phyloP scores from a whole-genome alignment of 2,329 filamentous ascomycete species.

The Fusarium chaquense region DNA sequence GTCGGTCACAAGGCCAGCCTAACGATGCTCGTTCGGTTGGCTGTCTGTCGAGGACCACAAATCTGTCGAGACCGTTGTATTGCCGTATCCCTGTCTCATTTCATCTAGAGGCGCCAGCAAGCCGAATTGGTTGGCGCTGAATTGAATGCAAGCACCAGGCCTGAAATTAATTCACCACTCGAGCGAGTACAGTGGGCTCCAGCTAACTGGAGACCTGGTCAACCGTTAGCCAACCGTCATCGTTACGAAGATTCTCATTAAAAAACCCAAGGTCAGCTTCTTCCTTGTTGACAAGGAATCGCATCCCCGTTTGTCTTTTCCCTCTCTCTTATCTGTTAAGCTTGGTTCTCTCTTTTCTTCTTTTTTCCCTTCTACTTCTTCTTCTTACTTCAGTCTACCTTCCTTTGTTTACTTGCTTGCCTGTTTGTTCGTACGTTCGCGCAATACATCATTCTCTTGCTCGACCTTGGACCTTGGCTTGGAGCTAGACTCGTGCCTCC shows the following conservation, averaged over 20 bases:
- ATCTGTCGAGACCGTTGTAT: slow-evolving; percentile 36
- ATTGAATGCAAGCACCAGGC: slow-evolving; percentile 38
- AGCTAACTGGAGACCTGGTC: background rate
- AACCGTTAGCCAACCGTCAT: background rate
- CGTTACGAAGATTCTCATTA: slow-evolving; percentile 27
- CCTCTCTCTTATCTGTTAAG: slow-evolving; percentile 16
- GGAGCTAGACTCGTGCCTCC: slow-evolving; percentile 40
- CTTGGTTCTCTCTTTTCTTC: slow-evolving; percentile 3
- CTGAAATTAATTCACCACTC: slow-evolving; percentile 45
- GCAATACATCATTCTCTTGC: slow-evolving; percentile 26
- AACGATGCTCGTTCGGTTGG: slow-evolving; percentile 28
- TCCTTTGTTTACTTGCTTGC: slow-evolving; percentile 4
- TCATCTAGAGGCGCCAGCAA: slow-evolving; percentile 37
- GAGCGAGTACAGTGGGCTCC: slow-evolving; percentile 13
- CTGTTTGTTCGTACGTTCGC: background rate
- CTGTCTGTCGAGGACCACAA: slow-evolving; percentile 33
- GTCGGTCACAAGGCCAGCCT: slow-evolving; percentile 18
- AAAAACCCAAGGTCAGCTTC: slow-evolving; percentile 20
- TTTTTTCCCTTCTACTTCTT: background rate
- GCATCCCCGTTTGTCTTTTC: slow-evolving; percentile 30
- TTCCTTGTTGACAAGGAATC: slow-evolving; percentile 34
- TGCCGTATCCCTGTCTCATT: slow-evolving; percentile 45
- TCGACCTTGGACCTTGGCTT: slow-evolving; percentile 26
- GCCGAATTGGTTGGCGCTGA: slow-evolving; percentile 28
- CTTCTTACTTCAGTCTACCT: slow-evolving; percentile 16